Percentiles rank a stretch among this genome's conserved stretches.
Conservation (phyloP, 768 basidiomycete genomes). For the Calocera cornea region DNA sequence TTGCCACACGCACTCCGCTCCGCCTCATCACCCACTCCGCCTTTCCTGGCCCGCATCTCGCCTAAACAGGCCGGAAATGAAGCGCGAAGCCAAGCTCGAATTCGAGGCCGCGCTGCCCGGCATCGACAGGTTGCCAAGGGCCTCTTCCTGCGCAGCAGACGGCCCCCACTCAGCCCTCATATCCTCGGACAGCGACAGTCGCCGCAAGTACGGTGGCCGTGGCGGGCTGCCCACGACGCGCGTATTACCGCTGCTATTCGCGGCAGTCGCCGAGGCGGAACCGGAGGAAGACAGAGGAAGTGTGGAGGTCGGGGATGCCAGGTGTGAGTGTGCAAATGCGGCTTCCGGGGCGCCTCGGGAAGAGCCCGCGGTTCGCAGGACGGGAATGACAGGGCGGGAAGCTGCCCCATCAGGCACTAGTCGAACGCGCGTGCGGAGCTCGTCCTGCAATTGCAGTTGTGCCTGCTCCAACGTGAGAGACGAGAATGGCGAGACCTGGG, state of each 20-base stretch:
- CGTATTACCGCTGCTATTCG: background rate
- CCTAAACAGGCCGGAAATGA: constrained; percentile 1
- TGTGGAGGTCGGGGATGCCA: too few species aligned
- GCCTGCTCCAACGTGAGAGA: background rate
- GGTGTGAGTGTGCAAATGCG: background rate
- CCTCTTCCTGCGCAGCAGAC: constrained; percentile 3
- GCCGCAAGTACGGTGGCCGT: background rate
- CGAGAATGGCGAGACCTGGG: background rate
- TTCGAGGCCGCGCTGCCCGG: background rate
- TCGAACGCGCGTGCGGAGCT: background rate
- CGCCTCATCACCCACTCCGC: background rate
- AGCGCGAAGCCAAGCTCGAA: background rate
- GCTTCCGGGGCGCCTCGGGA: background rate
- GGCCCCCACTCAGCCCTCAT: background rate
- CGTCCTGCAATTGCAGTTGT: background rate
- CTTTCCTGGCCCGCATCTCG: constrained; percentile 1
- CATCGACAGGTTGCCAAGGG: background rate
- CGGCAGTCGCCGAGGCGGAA: background rate
- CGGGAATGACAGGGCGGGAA: background rate
- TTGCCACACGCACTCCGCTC: background rate
- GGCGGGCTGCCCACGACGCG: background rate
- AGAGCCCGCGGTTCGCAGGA: background rate
- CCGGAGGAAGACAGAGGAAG: background rate
- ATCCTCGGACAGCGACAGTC: background rate
- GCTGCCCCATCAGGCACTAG: constrained; percentile 5